Evolutionary conservation across 176 grass and related monocot genomes (phyloP).

Genomic region (Neostapfia colusana): DNA sequence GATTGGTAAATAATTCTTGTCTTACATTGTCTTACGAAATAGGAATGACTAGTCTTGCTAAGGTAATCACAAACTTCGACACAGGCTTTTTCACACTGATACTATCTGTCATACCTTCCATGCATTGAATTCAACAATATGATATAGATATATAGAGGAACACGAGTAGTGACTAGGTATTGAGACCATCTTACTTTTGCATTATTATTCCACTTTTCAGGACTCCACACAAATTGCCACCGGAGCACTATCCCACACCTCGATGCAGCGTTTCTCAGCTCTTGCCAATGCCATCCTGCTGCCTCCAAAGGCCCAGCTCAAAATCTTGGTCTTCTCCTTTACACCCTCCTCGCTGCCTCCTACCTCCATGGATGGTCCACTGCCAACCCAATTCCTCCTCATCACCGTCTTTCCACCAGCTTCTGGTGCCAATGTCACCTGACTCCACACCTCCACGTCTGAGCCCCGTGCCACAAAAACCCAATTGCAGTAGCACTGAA

Average conservation of each 20-base stretch:
- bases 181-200: slow-evolving; percentile 31
- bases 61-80: not conserved
- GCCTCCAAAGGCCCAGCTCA: slow-evolving; percentile 66
- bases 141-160: slow-evolving; percentile 11
- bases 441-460: slow-evolving; percentile 78
- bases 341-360: not conserved
- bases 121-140: slow-evolving; percentile 13
- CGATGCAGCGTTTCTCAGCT: slow-evolving; percentile 53
- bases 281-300: slow-evolving; percentile 80
- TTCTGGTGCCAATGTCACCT: slow-evolving; percentile 49
- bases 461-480: slow-evolving; percentile 53
- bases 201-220: slow-evolving; percentile 10
- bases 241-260: slow-evolving; percentile 70
- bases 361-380: slow-evolving; percentile 10
- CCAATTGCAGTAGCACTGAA: slow-evolving; percentile 62
- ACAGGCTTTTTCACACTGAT: not conserved
- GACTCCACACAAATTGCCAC: not conserved
- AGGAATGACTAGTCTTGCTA: not conserved
- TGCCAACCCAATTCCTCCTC: slow-evolving; percentile 77
- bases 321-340: slow-evolving; percentile 55
- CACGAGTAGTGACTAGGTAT: slow-evolving; percentile 4
- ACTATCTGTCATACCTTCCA: not conserved
- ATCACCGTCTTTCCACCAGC: slow-evolving; percentile 57
- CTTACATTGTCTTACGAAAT: slow-evolving; percentile 10
- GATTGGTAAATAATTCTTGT: too few species aligned